These are phyloP conservation scores for Aegilops umbellulata DNA, from an alignment of 176 grass and related monocot genomes.

Conservation along the genomic window DNA sequence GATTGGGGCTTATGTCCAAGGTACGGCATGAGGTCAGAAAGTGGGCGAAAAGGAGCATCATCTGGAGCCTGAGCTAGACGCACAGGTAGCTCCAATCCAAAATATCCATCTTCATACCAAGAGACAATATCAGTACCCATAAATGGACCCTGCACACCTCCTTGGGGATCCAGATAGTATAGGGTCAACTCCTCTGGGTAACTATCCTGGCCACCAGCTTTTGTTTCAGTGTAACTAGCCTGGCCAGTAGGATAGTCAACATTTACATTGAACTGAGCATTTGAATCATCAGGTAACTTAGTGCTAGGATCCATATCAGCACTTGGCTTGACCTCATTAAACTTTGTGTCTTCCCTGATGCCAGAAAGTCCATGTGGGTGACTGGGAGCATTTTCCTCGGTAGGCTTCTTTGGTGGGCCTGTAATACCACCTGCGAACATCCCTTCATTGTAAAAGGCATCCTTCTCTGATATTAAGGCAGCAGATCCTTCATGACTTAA, in stretches of 20 bases:
- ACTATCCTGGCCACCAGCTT: constrained; percentile 33
- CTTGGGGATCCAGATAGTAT: constrained; percentile 94
- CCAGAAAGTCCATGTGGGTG: constrained; percentile 10
- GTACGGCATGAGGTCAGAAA: constrained; percentile 85
- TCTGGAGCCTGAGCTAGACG: constrained; percentile 70
- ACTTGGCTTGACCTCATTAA: constrained; percentile 18
- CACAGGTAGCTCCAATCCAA: constrained; percentile 84
- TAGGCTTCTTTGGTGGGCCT: not conserved
- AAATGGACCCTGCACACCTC: constrained; percentile 90
- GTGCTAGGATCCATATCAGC: constrained; percentile 35
- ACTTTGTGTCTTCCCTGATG: constrained; percentile 24
- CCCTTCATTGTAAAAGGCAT: constrained; percentile 33
- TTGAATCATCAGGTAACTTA: constrained; percentile 59
- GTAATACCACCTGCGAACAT: constrained; percentile 21
- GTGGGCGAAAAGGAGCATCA: constrained; percentile 58
- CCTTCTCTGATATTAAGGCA: constrained; percentile 42
- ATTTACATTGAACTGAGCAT: constrained; percentile 46
- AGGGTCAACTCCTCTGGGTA: constrained; percentile 81
- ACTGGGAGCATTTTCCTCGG: constrained; percentile 14
- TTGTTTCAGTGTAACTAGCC: constrained; percentile 23
- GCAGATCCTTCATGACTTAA: constrained; percentile 32
- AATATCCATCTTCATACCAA: constrained; percentile 96
- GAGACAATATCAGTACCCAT: constrained; percentile 81
- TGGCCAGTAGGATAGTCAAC: constrained; percentile 16
- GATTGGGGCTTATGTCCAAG: constrained; percentile 53